Evolutionary conservation across 805 yeast species (phyloP), one percentile per base, ranked within the genome.

Genomic region (Maudiozyma bulderi): DNA sequence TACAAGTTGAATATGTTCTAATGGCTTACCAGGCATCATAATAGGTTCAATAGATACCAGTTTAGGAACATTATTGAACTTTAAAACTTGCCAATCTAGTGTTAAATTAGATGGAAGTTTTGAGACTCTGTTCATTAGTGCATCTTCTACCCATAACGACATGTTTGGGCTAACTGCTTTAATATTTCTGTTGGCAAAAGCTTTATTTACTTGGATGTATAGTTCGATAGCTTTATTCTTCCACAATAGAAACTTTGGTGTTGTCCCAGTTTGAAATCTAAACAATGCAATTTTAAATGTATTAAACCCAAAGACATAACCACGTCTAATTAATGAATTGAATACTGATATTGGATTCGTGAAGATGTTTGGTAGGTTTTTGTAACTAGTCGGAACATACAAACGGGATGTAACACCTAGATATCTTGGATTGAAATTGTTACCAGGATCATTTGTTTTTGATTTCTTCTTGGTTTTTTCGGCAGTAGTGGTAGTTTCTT

Each of bases 191-290:
- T 71, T 62, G 2, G 95, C 91, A 71, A 90, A 90, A 2, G 88
- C 81, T 59, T 81, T 80, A 68, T 90, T 88, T n/a, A 86, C 83
- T 50, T 78, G 77, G 31, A 84, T 84, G 64, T 81, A 89, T 46
- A 72, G 73, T 56, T 87, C 87, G 57, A 90, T 80, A 7, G 95
- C 95, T 32, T 75, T 75, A 66, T 88, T 91, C 65, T 86, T 86
- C 96, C 96, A 90, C 51, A 81, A 76, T 20, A 80, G 62, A 55
- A 83, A 84, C 41, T 79, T 70, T 33, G 90, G 86, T 65, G 80
- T 84, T 49, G 76, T 61, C 38, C 80, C 77, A 30, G 89, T 81
- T 63, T 84, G 85, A 62, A 79, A 75, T 38, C 87, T 82, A 57
- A 82, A 79, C 45, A 80, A 65, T 8, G 82, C 89, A 41, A 84